phyloP scores from a whole-genome alignment of 192 early-diverging fungal species.

The Diversispora epigaea region DNA sequence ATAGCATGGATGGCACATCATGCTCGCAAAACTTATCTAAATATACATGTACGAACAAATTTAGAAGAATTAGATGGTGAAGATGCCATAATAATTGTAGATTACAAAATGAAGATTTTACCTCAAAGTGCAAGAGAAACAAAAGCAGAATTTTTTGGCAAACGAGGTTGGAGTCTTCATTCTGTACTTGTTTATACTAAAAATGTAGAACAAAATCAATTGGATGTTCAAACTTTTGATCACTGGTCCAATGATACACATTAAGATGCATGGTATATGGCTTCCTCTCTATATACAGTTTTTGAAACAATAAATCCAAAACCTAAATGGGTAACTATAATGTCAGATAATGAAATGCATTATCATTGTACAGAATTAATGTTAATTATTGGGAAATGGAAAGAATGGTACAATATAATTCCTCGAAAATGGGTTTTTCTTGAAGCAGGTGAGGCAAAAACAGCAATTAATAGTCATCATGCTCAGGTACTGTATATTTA shows the following conservation, averaged over 20 bases:
- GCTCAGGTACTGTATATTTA: neutral
- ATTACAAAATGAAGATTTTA: constrained; percentile 14
- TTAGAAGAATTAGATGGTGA: neutral
- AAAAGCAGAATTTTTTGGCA: too few species aligned
- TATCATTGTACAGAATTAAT: too few species aligned
- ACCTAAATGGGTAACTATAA: too few species aligned
- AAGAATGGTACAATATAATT: too few species aligned
- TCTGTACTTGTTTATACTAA: too few species aligned
- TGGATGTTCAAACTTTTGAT: too few species aligned
- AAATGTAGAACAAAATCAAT: too few species aligned
- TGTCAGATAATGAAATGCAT: too few species aligned
- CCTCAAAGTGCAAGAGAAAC: neutral
- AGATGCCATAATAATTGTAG: constrained; percentile 5
- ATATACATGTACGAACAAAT: constrained; percentile 9
- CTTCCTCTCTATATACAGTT: neutral
- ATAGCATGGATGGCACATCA: too few species aligned
- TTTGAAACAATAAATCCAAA: constrained; percentile 1
- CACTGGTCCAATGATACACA: too few species aligned
- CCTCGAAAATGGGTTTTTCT: neutral
- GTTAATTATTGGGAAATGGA: too few species aligned
- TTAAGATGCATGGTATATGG: neutral
- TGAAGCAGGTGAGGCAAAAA: neutral
- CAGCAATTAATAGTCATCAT: neutral
- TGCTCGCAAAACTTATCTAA: constrained; percentile 5
- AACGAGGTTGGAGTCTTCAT: too few species aligned